Evolutionary conservation across 768 basidiomycete species (phyloP).

Genomic region (Podaxis sp.): DNA sequence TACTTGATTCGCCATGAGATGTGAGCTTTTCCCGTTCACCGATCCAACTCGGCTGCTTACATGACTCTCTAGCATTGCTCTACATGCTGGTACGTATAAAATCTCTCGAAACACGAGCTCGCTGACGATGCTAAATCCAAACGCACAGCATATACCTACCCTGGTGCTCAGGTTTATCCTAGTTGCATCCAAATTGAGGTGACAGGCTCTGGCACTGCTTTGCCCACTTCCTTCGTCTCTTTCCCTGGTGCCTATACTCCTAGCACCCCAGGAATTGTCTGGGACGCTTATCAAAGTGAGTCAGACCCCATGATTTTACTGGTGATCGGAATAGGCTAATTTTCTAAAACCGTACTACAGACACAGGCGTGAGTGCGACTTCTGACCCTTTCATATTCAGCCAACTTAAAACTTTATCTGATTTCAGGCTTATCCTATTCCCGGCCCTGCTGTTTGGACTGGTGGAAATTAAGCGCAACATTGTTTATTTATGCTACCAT

Average conservation of each 20-base stretch:
- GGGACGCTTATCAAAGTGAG: constrained; percentile 34
- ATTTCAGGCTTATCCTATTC: constrained; percentile 36
- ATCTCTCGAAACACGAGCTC: background rate
- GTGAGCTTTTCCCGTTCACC: constrained; percentile 20
- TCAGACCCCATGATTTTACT: background rate
- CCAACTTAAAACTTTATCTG: background rate
- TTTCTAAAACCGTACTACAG: background rate
- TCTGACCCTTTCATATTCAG: background rate
- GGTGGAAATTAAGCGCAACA: constrained; percentile 14
- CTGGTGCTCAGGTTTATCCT: constrained; percentile 43
- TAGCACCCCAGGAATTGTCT: constrained; percentile 33
- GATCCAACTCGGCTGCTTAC: background rate
- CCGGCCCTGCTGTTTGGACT: constrained; percentile 37
- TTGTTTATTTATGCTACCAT: background rate
- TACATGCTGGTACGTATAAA: constrained; percentile 27
- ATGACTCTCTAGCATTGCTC: constrained; percentile 29
- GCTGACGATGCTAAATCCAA: background rate
- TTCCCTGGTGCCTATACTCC: constrained; percentile 45
- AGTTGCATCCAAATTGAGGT: constrained; percentile 46
- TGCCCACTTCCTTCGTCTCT: constrained; percentile 43
- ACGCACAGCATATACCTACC: constrained; percentile 25
- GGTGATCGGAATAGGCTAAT: background rate
- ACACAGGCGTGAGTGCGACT: constrained; percentile 13
- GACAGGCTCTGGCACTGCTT: constrained; percentile 41
- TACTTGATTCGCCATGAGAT: constrained; percentile 50